A percentile compares a stretch with the other conserved stretches of the same genome.
phyloP scores from a whole-genome alignment of 176 grass and related monocot genomes.

The Eremochloa ophiuroides region DNA sequence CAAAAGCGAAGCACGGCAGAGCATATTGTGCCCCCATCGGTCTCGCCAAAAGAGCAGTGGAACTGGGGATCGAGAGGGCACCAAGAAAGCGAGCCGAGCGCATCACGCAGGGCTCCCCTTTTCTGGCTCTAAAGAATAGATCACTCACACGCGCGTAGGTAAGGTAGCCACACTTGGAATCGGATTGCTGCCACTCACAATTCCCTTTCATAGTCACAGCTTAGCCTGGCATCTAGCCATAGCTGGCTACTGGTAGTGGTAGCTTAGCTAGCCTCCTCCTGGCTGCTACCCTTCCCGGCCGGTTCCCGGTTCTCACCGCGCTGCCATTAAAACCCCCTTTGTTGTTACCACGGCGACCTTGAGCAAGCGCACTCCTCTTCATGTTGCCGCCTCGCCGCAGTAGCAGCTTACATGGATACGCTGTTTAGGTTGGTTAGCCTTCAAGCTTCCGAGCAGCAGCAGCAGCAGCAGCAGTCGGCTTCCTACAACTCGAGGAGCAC shows the following conservation, averaged over 20 bases:
- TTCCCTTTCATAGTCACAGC: neutral
- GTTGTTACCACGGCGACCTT: constrained; percentile 27
- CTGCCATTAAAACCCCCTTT: constrained; percentile 47
- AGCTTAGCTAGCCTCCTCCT: neutral
- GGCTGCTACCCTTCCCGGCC: neutral
- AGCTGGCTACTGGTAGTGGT: neutral
- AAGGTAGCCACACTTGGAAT: constrained; percentile 17
- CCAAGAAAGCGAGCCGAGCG: constrained; percentile 22
- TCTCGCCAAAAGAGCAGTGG: constrained; percentile 42
- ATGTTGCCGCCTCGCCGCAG: constrained; percentile 42
- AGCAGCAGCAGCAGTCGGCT: constrained; percentile 39
- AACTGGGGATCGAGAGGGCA: constrained; percentile 30
- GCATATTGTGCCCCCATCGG: constrained; percentile 43
- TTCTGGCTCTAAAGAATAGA: constrained; percentile 46
- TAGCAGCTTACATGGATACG: constrained; percentile 77
- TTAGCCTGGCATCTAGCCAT: constrained; percentile 5
- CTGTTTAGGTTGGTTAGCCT: constrained; percentile 96
- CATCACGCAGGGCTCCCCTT: constrained; percentile 17
- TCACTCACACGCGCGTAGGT: neutral
- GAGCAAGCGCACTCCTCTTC: constrained; percentile 23
- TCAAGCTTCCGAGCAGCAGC: constrained; percentile 75
- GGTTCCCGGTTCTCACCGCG: neutral
- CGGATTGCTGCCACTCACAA: constrained; percentile 1
- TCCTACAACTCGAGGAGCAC: constrained; percentile 92
- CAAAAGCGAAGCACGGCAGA: constrained; percentile 42